Conservation (phyloP, 345 rosid genomes). For the Eucalyptus regnans region DNA sequence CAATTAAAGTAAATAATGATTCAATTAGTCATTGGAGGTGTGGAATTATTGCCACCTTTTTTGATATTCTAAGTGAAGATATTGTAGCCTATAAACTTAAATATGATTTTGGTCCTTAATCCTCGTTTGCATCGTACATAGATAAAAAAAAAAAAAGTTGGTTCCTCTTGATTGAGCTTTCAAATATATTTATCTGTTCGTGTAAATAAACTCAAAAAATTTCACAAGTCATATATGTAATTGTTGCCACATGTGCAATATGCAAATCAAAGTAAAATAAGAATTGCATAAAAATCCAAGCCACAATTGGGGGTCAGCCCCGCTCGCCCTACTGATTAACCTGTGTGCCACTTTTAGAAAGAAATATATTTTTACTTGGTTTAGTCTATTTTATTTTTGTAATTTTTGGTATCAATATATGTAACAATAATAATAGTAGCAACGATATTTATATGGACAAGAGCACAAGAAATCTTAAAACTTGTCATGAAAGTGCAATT, state of each 20-base stretch:
- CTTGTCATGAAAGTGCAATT: fast-evolving
- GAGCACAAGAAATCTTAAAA: fast-evolving
- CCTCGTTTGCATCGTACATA: not conserved
- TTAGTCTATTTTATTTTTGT: no score
- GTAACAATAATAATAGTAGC: no score
- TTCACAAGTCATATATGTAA: not conserved
- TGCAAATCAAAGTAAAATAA: not conserved
- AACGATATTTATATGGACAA: not conserved
- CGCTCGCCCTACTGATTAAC: no score
- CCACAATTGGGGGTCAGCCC: not conserved
- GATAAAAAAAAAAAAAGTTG: not conserved
- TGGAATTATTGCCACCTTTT: not conserved
- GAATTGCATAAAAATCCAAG: not conserved
- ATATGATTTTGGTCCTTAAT: not conserved
- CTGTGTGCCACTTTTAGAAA: not conserved
- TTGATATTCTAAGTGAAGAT: not conserved
- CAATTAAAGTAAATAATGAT: not conserved
- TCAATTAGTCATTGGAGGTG: not conserved
- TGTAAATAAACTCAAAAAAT: not conserved
- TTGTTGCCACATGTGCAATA: not conserved
- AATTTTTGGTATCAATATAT: no score
- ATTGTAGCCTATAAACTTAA: not conserved
- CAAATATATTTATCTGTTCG: not conserved
- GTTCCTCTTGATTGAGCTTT: not conserved
- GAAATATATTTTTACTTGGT: not conserved